These are phyloP conservation scores for Phaeosphaeriaceae sp. DNA, from an alignment of 2,329 filamentous ascomycete species.

Conservation along the genomic window DNA sequence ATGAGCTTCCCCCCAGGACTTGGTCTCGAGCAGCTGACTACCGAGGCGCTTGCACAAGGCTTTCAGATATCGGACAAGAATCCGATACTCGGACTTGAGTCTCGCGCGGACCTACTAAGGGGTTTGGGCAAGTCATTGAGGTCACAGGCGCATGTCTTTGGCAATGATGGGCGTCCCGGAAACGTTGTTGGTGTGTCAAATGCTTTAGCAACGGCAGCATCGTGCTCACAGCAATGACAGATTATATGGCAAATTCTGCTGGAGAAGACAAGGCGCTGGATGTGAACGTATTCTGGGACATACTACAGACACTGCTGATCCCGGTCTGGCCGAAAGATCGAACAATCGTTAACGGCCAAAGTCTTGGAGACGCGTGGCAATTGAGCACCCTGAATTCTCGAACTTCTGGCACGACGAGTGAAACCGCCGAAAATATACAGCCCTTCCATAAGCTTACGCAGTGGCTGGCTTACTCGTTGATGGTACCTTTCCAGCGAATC, in stretches of 20 bases:
- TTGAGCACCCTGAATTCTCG: conserved; percentile 78
- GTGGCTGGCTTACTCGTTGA: conserved; percentile 92
- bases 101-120: conserved; percentile 78
- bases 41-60: conserved; percentile 76
- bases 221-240: conserved; percentile 6
- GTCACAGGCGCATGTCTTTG: conserved; percentile 78
- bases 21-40: conserved; percentile 75
- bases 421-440: conserved; percentile 67
- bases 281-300: conserved; percentile 89
- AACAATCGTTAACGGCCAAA: conserved; percentile 81
- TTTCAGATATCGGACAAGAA: conserved; percentile 84
- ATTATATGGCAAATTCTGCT: conserved; percentile 24
- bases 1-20: conserved; percentile 37
- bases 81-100: conserved; percentile 78
- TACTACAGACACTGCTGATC: conserved; percentile 83
- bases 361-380: conserved; percentile 91
- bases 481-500: conserved; percentile 78
- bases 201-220: background rate
- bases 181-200: conserved; percentile 80
- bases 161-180: conserved; percentile 80
- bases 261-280: conserved; percentile 47
- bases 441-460: conserved; percentile 91
- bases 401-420: conserved; percentile 53
- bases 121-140: conserved; percentile 77
- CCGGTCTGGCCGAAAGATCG: conserved; percentile 88